A percentile compares a stretch with the other conserved stretches of the same genome.
Evolutionary conservation across 176 grass and related monocot genomes (phyloP).

Genomic region (Musa troglodytarum): DNA sequence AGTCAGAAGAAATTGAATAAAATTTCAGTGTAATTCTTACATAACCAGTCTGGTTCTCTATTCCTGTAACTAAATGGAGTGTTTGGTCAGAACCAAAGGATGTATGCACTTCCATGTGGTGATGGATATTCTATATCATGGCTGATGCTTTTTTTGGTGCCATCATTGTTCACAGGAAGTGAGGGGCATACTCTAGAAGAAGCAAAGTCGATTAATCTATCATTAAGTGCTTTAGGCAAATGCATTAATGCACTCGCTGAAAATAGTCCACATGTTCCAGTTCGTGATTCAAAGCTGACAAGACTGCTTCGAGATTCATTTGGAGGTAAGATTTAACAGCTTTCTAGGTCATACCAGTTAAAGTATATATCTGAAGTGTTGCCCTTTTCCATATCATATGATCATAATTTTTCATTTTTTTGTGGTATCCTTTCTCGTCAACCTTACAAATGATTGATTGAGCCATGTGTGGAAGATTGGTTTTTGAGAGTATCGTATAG

Average conservation of each 20-base stretch:
- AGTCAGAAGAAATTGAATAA: too few species aligned
- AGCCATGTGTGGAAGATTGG: too few species aligned
- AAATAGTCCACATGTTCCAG: constrained; percentile 86
- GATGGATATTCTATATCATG: not conserved
- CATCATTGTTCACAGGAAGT: constrained; percentile 53
- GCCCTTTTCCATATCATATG: not conserved
- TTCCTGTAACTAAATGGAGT: not conserved
- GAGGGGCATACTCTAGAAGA: constrained; percentile 98
- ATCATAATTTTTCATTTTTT: not conserved
- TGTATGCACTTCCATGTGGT: not conserved
- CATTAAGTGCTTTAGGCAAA: constrained; percentile 86
- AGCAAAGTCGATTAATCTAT: constrained; percentile 99
- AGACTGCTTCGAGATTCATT: constrained; percentile 99
- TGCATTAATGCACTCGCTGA: constrained; percentile 99
- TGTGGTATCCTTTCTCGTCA: not conserved
- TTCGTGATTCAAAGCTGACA: constrained; percentile 97
- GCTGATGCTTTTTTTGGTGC: not conserved
- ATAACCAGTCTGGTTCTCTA: too few species aligned
- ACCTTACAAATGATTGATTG: not conserved
- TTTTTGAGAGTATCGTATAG: not conserved
- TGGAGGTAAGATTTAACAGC: constrained; percentile 55
- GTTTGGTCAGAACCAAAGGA: not conserved
- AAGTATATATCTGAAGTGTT: not conserved
- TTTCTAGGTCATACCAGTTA: not conserved
- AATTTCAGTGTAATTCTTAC: too few species aligned